These are phyloP conservation scores for Starmerella ratchasimensis DNA, from an alignment of 805 yeast species.

Conservation along the genomic window DNA sequence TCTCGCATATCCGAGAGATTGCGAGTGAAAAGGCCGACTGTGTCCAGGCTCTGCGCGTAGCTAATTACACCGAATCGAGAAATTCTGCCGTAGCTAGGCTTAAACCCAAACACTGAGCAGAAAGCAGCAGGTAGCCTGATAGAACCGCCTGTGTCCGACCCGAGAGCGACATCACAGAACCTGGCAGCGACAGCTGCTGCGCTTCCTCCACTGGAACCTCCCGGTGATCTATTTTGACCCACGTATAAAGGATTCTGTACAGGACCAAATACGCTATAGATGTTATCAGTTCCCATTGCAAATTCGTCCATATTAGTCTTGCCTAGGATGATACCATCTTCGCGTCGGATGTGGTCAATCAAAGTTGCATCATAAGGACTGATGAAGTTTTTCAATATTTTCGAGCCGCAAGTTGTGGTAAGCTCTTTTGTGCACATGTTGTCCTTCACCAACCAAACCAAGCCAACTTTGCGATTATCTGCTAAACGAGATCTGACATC, in stretches of 20 bases:
- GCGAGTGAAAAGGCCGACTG: slow-evolving; percentile 70
- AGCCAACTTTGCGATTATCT: not conserved
- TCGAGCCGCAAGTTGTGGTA: slow-evolving; percentile 72
- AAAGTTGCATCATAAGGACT: slow-evolving; percentile 81
- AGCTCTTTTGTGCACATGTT: slow-evolving; percentile 54
- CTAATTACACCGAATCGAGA: slow-evolving; percentile 87
- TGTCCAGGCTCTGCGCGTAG: slow-evolving; percentile 87
- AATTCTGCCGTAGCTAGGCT: slow-evolving; percentile 84
- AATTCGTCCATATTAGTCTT: slow-evolving; percentile 92
- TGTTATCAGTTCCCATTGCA: slow-evolving; percentile 69
- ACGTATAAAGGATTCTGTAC: slow-evolving; percentile 32
- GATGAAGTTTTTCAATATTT: slow-evolving; percentile 39
- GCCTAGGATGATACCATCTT: slow-evolving; percentile 45
- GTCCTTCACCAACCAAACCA: slow-evolving; percentile 52
- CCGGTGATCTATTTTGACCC: slow-evolving; percentile 36
- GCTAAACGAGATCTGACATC: not conserved
- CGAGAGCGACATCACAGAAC: slow-evolving; percentile 60
- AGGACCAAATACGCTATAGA: slow-evolving; percentile 25
- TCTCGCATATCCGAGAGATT: slow-evolving; percentile 32
- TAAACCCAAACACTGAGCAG: slow-evolving; percentile 73
- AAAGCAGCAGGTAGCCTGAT: slow-evolving; percentile 85
- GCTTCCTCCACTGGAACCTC: slow-evolving; percentile 94
- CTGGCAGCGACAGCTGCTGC: slow-evolving; percentile 81
- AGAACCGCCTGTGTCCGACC: slow-evolving; percentile 97
- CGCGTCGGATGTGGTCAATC: slow-evolving; percentile 36